A percentile compares a stretch with the other conserved stretches of the same genome.
These are phyloP conservation scores for Saccharomyces uvarum DNA, from an alignment of 1,139 yeast species.

Conservation along the genomic window DNA sequence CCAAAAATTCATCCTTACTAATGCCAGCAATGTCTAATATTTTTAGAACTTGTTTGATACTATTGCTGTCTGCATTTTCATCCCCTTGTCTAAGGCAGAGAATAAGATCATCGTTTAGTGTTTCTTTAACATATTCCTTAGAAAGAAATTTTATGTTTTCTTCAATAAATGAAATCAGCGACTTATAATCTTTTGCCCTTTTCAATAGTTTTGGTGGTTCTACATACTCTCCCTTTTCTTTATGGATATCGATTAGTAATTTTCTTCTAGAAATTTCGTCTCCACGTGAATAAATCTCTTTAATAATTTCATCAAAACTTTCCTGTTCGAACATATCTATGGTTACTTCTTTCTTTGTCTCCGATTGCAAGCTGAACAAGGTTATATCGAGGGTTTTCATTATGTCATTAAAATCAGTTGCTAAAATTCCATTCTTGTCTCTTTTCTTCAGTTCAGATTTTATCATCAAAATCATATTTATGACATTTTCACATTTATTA, in stretches of 20 bases:
- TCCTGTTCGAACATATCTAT: slow-evolving; percentile 15
- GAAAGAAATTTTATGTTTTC: slow-evolving; percentile 12
- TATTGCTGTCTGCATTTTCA: slow-evolving; percentile 3
- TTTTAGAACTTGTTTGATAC: slow-evolving; percentile 6
- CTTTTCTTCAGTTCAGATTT: slow-evolving; percentile 5
- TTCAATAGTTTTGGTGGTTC: slow-evolving; percentile 14
- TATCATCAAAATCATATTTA: slow-evolving; percentile 5
- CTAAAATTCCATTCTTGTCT: not conserved
- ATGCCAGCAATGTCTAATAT: slow-evolving; percentile 11
- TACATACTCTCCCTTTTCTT: slow-evolving; percentile 9
- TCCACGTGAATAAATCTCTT: slow-evolving; percentile 8
- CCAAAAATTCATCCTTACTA: slow-evolving; percentile 13
- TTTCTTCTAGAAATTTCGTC: slow-evolving; percentile 7
- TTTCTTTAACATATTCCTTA: slow-evolving; percentile 9
- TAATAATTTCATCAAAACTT: slow-evolving; percentile 18
- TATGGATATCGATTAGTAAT: slow-evolving; percentile 16
- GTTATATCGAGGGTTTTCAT: slow-evolving; percentile 22
- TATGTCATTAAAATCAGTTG: slow-evolving; percentile 16
- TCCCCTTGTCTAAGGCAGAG: slow-evolving; percentile 7
- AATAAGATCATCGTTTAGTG: slow-evolving; percentile 14
- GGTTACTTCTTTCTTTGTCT: slow-evolving; percentile 9
- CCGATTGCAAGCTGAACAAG: slow-evolving; percentile 9
- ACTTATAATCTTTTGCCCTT: slow-evolving; percentile 5
- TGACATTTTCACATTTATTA: slow-evolving; percentile 18
- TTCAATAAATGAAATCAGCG: slow-evolving; percentile 12